Evolutionary conservation across 2,329 filamentous ascomycete genomes (phyloP).

Genomic region (Colletotrichum eleusines): DNA sequence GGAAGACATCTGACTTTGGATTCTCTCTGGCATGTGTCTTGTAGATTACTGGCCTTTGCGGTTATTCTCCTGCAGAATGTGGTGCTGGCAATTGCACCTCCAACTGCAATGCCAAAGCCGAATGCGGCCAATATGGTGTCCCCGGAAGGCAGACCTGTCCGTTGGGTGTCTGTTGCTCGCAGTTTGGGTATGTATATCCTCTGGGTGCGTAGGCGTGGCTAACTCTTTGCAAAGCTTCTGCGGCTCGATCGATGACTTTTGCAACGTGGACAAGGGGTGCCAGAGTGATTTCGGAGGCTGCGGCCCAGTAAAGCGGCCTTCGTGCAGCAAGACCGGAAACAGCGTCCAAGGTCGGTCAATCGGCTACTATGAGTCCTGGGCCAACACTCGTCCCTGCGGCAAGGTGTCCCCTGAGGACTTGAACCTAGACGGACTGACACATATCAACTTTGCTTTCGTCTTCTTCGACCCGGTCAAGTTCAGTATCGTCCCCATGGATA

Average conservation of each 20-base stretch:
- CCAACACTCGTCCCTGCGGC: background rate
- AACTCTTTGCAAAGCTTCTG: too few species aligned
- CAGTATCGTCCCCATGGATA: background rate
- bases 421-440: background rate
- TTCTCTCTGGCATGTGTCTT: background rate
- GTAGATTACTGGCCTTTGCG: too few species aligned
- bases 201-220: conserved; percentile 6
- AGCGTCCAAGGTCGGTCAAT: too few species aligned
- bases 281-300: too few species aligned
- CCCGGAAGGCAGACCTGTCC: too few species aligned
- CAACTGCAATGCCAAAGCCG: background rate
- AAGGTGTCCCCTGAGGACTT: background rate
- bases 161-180: too few species aligned
- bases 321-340: too few species aligned
- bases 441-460: conserved; percentile 43
- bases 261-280: conserved; percentile 2
- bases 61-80: too few species aligned
- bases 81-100: conserved; percentile 10
- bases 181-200: background rate
- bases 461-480: conserved; percentile 42
- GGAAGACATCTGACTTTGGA: conserved; percentile 4
- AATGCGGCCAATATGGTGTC: conserved; percentile 4
- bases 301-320: too few species aligned
- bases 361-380: background rate
- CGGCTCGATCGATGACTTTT: too few species aligned